Percentiles rank a stretch among this genome's conserved stretches.
These are phyloP conservation scores for Coprinopsis marcescibilis DNA, from an alignment of 768 basidiomycete genomes.

Conservation along the genomic window DNA sequence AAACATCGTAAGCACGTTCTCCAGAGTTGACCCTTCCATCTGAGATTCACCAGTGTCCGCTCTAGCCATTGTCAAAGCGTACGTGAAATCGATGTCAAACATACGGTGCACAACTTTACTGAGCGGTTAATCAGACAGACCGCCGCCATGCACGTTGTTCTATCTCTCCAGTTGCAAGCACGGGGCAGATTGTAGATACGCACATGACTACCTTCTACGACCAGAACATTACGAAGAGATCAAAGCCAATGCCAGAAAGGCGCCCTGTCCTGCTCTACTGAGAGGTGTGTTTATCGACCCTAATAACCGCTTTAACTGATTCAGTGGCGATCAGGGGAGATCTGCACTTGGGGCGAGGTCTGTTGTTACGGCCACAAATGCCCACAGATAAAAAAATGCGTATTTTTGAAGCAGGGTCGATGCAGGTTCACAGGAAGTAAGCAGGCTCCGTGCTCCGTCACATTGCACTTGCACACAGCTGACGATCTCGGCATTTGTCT, in stretches of 20 bases:
- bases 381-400: slow-evolving; percentile 36
- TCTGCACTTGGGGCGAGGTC: slow-evolving; percentile 53
- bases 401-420: slow-evolving; percentile 45
- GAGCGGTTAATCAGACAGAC: slow-evolving; percentile 38
- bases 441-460: slow-evolving; percentile 14
- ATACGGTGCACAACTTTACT: background rate
- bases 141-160: slow-evolving; percentile 63
- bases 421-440: slow-evolving; percentile 61
- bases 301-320: slow-evolving; percentile 7
- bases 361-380: slow-evolving; percentile 55
- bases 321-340: slow-evolving; percentile 39
- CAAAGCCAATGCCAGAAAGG: slow-evolving; percentile 51
- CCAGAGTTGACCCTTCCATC: slow-evolving; percentile 7
- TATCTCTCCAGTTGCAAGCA: slow-evolving; percentile 59
- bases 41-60: slow-evolving; percentile 13
- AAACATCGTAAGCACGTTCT: slow-evolving; percentile 36
- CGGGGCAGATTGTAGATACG: slow-evolving; percentile 53
- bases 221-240: slow-evolving; percentile 50
- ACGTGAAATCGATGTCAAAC: slow-evolving; percentile 20
- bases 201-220: slow-evolving; percentile 54
- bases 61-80: slow-evolving; percentile 59
- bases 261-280: slow-evolving; percentile 55
- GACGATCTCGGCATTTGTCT: slow-evolving; percentile 10
- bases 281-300: slow-evolving; percentile 35
- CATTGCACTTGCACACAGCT: slow-evolving; percentile 12